Base-by-base conservation (phyloP, 176 grass and related monocot species). In the Calamus simplicifolius region DNA sequence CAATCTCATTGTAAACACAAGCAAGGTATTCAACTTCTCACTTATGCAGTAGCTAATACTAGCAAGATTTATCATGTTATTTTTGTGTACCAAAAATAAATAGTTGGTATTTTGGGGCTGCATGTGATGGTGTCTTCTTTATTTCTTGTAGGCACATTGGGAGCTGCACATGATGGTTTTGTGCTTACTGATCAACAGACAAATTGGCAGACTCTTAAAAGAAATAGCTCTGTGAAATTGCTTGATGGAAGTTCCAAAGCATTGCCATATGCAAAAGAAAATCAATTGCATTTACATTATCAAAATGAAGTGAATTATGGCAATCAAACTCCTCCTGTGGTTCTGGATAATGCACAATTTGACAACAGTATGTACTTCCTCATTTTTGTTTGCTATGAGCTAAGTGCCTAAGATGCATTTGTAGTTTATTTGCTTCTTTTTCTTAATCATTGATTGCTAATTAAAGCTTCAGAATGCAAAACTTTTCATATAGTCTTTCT, bases 1-100 rank as follows among this genome's bases (percentile, higher is more conserved):
- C 81, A 85, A 73, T 27, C 56, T 19, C 79, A 85, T 48, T 73
- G 70, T 28, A 98, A 81, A 57, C 69, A 66, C 23, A 75, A 54
- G 56, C 93, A 92, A 98, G 93, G 93, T 98, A 75, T 54, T 53
- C 29, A 54, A 29, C 18, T 54, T 62, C n/a, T 5, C 25, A 48
- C 62, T 54, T 38, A 50, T 23, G 10, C 17, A 50, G 58, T 23
- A 49, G 15, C 26, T 25, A 7, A 53, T 72, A 28, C 38, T 29
- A 19, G 25, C 7, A 27, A 51, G 17, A 19, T 25, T 54, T 74
- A 35, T 63, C 50, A 12, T 52, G 50, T 52, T 52, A 52, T 56
- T 64, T 16, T 23, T 57, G 14, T 74, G 54, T 57, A 43, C 8
- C 31, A 35, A 35, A 35, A 7, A 35, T 35, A 7, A 7, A 7